Evolutionary conservation across 1,139 yeast species (phyloP).

Genomic region (Protomyces gravidus): DNA sequence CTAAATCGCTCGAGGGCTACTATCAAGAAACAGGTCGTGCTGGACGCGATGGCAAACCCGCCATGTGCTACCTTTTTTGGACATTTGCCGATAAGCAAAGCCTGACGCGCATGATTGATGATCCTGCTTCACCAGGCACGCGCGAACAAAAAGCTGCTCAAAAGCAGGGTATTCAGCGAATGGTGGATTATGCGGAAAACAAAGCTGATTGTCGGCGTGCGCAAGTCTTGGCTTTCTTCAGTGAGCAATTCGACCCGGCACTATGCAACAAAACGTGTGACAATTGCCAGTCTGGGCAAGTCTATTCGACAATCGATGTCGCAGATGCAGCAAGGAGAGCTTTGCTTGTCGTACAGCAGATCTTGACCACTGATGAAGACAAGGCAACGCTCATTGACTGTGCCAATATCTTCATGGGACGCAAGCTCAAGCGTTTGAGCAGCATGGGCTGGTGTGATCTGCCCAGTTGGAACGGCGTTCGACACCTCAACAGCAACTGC

Average conservation of each 20-base stretch:
- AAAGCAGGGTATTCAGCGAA: conserved; percentile 70
- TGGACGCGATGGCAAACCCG: conserved; percentile 82
- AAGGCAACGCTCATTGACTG: conserved; percentile 53
- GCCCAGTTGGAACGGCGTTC: conserved; percentile 68
- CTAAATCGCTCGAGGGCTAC: conserved; percentile 88
- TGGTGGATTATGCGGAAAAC: conserved; percentile 88
- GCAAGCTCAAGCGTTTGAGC: conserved; percentile 57
- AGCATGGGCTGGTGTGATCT: conserved; percentile 59
- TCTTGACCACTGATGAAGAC: conserved; percentile 64
- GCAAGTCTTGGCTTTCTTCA: conserved; percentile 83
- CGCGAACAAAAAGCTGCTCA: conserved; percentile 70
- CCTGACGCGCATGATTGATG: conserved; percentile 68
- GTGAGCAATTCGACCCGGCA: conserved; percentile 67
- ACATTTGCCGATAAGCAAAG: conserved; percentile 60
- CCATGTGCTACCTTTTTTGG: conserved; percentile 79
- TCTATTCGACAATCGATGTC: conserved; percentile 59
- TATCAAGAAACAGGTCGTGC: conserved; percentile 99
- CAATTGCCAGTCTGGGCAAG: conserved; percentile 61
- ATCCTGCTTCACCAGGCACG: conserved; percentile 63
- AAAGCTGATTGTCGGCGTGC: conserved; percentile 82
- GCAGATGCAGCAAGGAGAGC: conserved; percentile 61
- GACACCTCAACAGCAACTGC: conserved; percentile 51
- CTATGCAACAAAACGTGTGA: conserved; percentile 76
- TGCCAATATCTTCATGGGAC: conserved; percentile 79
- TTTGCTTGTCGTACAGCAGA: conserved; percentile 53